Percentiles rank a stretch among this genome's conserved stretches.
Conservation (phyloP, 2,329 filamentous ascomycete genomes). For the Parastagonospora nodorum region DNA sequence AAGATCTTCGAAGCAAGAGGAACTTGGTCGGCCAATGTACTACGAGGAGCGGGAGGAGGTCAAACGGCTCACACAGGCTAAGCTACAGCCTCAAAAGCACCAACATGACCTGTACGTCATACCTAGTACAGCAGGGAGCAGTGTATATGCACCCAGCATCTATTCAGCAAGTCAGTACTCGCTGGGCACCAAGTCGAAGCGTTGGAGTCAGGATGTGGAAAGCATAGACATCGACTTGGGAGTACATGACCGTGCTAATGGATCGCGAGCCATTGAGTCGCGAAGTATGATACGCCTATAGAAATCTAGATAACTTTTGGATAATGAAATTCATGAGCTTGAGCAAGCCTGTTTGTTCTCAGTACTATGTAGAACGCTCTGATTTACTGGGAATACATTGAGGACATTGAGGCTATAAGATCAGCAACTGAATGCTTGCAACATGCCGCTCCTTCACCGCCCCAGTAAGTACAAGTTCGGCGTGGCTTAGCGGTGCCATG, state of each 20-base stretch:
- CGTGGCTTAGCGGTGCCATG: too few relatives aligned
- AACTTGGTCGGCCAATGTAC: background rate
- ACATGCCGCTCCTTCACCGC: too few relatives aligned
- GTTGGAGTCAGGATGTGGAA: background rate
- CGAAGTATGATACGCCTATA: too few relatives aligned
- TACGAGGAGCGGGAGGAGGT: slow-evolving; percentile 5
- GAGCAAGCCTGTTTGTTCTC: too few relatives aligned
- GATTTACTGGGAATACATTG: too few relatives aligned
- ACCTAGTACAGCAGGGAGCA: slow-evolving; percentile 2
- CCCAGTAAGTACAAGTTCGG: too few relatives aligned
- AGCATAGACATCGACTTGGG: background rate
- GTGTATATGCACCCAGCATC: slow-evolving; percentile 1
- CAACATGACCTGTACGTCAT: slow-evolving; percentile 3
- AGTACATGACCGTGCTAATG: background rate
- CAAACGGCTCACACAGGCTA: background rate
- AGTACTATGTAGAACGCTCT: too few relatives aligned
- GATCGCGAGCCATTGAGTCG: too few relatives aligned
- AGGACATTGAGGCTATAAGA: too few relatives aligned
- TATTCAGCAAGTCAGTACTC: background rate
- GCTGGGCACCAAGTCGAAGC: background rate
- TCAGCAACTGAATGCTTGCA: too few relatives aligned
- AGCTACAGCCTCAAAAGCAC: background rate
- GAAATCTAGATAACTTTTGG: too few relatives aligned
- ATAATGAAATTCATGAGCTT: too few relatives aligned
- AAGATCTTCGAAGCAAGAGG: background rate